These are phyloP conservation scores for Ampelocalamus luodianensis DNA, from an alignment of 176 grass and related monocot genomes.

Conservation along the genomic window DNA sequence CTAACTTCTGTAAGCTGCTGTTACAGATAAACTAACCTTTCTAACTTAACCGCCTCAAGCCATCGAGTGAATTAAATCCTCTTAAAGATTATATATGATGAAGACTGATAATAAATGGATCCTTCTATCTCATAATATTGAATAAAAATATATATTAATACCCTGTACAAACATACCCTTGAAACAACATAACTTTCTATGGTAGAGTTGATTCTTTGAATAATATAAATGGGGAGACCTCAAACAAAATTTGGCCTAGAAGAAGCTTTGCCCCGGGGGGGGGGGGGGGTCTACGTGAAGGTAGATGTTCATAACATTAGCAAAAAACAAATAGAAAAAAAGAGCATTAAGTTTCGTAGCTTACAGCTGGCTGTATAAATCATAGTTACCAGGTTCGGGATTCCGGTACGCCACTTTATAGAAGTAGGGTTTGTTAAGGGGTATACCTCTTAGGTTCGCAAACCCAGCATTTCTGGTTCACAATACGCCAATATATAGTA, in stretches of 20 bases:
- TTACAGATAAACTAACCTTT: not conserved
- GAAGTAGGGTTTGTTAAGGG: no score
- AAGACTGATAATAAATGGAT: not conserved
- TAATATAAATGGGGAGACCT: not conserved
- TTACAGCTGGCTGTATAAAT: not conserved
- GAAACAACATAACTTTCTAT: not conserved
- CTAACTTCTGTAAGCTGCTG: not conserved
- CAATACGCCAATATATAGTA: no score
- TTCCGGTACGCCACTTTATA: no score
- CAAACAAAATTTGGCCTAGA: not conserved
- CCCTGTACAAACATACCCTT: not conserved
- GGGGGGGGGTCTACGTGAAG: not conserved
- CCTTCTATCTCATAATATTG: not conserved
- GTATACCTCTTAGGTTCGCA: no score
- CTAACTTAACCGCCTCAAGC: not conserved
- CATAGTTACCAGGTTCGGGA: no score
- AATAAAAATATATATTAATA: not conserved
- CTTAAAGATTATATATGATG: not conserved
- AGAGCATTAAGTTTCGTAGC: not conserved
- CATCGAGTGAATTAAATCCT: not conserved
- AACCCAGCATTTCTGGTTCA: no score
- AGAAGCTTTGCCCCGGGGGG: no score
- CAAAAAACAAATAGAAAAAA: not conserved
- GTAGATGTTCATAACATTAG: not conserved
- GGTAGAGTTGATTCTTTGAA: not conserved